A percentile compares a stretch with the other conserved stretches of the same genome.
Evolutionary conservation across 2,329 filamentous ascomycete genomes (phyloP).

Genomic region (Pestalotiopsis sp.): DNA sequence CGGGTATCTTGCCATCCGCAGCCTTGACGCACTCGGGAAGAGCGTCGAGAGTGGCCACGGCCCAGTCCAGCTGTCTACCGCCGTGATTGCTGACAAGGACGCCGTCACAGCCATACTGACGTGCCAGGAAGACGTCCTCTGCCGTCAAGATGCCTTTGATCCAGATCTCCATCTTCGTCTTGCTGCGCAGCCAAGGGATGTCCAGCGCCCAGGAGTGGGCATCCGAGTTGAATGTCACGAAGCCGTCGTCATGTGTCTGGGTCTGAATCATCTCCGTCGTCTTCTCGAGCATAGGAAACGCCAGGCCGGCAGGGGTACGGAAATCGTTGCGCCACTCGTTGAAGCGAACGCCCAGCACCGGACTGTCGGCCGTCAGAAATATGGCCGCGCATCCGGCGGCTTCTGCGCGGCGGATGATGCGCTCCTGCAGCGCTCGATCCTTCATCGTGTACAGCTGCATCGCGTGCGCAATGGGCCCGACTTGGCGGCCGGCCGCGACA

Average conservation of each 20-base stretch:
- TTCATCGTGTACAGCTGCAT: constrained; percentile 56
- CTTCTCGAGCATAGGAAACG: constrained; percentile 16
- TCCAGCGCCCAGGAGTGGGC: constrained; percentile 48
- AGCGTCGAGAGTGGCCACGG: constrained; percentile 45
- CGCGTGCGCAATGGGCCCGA: constrained; percentile 41
- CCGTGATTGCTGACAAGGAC: constrained; percentile 49
- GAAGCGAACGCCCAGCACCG: constrained; percentile 50
- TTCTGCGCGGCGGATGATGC: constrained; percentile 40
- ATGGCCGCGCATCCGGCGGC: constrained; percentile 52
- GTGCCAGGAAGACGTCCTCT: constrained; percentile 41
- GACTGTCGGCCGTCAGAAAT: constrained; percentile 54
- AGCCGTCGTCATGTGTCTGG: constrained; percentile 25
- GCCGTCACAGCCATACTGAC: constrained; percentile 39
- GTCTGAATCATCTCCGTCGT: constrained; percentile 17
- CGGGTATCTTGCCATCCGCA: constrained; percentile 44
- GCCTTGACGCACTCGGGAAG: constrained; percentile 48
- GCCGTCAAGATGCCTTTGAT: constrained; percentile 26
- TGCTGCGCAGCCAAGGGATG: constrained; percentile 50
- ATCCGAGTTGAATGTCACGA: constrained; percentile 27
- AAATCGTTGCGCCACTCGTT: constrained; percentile 56
- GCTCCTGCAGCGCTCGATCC: constrained; percentile 45
- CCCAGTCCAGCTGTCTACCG: constrained; percentile 47
- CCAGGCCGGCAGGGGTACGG: constrained; percentile 38
- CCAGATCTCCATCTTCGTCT: constrained; percentile 53
- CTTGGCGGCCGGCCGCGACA: constrained; percentile 35